Evolutionary conservation across 805 yeast species (phyloP).

Genomic region (Yarrowia osloensis): DNA sequence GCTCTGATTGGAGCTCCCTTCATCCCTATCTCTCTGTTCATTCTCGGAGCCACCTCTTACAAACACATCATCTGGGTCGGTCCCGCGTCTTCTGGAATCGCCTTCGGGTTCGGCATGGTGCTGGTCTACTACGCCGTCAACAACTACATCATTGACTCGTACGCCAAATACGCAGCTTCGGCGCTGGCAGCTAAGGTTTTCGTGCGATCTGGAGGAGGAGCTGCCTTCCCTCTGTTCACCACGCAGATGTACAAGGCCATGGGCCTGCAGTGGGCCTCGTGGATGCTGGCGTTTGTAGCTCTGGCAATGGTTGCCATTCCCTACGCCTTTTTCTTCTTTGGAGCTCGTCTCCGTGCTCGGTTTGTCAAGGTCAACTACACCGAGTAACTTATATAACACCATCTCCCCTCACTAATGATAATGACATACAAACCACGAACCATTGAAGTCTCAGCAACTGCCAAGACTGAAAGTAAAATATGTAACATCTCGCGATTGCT

Average conservation of each 20-base stretch:
- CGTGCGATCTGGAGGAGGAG: slow-evolving; percentile 62
- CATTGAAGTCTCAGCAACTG: no score
- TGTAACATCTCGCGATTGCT: not conserved
- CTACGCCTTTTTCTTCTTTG: slow-evolving; percentile 51
- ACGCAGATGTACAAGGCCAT: slow-evolving; percentile 55
- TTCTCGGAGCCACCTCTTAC: slow-evolving; percentile 62
- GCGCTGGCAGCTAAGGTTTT: slow-evolving; percentile 66
- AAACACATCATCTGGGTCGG: slow-evolving; percentile 52
- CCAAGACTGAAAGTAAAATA: not conserved
- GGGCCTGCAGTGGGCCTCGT: slow-evolving; percentile 56
- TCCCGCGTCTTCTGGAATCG: slow-evolving; percentile 58
- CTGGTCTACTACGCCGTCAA: slow-evolving; percentile 70
- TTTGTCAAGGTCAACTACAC: slow-evolving; percentile 31
- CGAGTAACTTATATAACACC: not conserved
- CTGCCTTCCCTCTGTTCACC: slow-evolving; percentile 59
- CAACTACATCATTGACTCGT: slow-evolving; percentile 75
- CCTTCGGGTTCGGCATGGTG: slow-evolving; percentile 58
- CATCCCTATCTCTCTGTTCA: slow-evolving; percentile 55
- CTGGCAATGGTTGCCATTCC: slow-evolving; percentile 55
- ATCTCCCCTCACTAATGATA: not conserved
- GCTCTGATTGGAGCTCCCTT: slow-evolving; percentile 51
- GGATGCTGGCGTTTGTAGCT: slow-evolving; percentile 56
- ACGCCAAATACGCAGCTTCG: slow-evolving; percentile 60
- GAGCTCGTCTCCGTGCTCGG: slow-evolving; percentile 45
- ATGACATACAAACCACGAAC: not conserved